A percentile compares a stretch with the other conserved stretches of the same genome.
phyloP scores from a whole-genome alignment of 352 stramenopile genomes.

The Phytophthora podocarpi region DNA sequence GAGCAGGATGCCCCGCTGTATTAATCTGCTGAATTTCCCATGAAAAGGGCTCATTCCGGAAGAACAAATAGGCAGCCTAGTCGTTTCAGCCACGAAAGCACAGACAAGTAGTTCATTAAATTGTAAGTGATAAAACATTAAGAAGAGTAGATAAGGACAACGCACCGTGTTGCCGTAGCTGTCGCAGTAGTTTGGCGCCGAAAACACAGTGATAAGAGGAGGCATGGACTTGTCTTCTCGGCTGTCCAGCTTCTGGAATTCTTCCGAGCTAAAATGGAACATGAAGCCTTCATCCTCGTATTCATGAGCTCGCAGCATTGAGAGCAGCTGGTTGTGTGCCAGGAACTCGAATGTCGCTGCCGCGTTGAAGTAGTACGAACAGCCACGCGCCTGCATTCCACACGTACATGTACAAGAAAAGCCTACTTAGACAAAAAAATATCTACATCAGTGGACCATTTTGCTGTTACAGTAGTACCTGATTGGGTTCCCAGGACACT shows the following conservation, averaged over 20 bases:
- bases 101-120: background rate
- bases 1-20: constrained; percentile 54
- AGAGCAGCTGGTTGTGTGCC: constrained; percentile 61
- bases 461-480: no score
- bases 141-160: background rate
- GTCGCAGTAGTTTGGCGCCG: constrained; percentile 96
- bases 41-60: constrained; percentile 48
- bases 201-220: constrained; percentile 95
- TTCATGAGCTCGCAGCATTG: constrained; percentile 83
- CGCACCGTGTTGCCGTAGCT: constrained; percentile 69
- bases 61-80: constrained; percentile 63
- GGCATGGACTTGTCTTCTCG: constrained; percentile 53
- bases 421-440: no score
- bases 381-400: constrained; percentile 59
- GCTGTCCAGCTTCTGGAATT: constrained; percentile 52
- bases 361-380: constrained; percentile 91
- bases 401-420: background rate
- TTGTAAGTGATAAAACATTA: no score
- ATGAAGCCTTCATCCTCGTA: constrained; percentile 74
- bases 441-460: no score
- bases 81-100: background rate
- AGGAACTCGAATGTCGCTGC: constrained; percentile 76
- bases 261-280: constrained; percentile 60
- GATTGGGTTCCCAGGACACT: constrained; percentile 28
- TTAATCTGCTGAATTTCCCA: constrained; percentile 66